Evolutionary conservation across 805 yeast species (phyloP).

Genomic region (fission yeast (Schizosaccharomyces pombe)): DNA sequence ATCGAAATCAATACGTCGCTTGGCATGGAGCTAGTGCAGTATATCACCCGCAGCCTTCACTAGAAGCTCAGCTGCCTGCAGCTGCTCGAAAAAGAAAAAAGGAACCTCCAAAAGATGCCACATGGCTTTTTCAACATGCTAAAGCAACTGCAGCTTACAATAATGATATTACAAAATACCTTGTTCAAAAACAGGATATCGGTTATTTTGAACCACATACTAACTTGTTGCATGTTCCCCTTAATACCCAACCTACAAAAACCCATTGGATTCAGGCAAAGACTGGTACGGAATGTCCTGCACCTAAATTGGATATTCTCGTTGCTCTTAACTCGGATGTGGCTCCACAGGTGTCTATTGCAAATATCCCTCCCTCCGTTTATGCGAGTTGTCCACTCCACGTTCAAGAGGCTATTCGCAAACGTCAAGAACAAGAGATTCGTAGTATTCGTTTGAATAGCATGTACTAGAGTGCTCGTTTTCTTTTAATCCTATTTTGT

Average conservation of each 20-base stretch:
- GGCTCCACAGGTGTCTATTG: background rate
- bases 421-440: slow-evolving; percentile 2
- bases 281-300: background rate
- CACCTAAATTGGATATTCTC: background rate
- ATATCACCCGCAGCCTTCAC: slow-evolving; percentile 17
- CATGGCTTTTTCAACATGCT: slow-evolving; percentile 74
- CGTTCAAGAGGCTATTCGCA: background rate
- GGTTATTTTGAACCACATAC: slow-evolving; percentile 66
- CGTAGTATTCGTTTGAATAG: no score
- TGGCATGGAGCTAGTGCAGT: slow-evolving; percentile 28
- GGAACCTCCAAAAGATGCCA: slow-evolving; percentile 30
- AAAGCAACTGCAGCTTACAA: slow-evolving; percentile 55
- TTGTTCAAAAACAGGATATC: slow-evolving; percentile 24
- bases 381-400: background rate
- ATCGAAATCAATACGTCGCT: slow-evolving; percentile 29
- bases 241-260: slow-evolving; percentile 41
- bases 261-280: slow-evolving; percentile 6
- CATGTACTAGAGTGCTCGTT: no score
- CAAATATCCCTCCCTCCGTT: background rate
- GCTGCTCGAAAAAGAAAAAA: slow-evolving; percentile 11
- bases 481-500: no score
- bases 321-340: background rate
- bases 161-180: slow-evolving; percentile 31
- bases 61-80: slow-evolving; percentile 8
- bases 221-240: slow-evolving; percentile 56